Percentiles rank a stretch among this genome's conserved stretches.
Evolutionary conservation across 1,284 basidiomycete genomes (phyloP).

Genomic region (Ganoderma leucocontextum): DNA sequence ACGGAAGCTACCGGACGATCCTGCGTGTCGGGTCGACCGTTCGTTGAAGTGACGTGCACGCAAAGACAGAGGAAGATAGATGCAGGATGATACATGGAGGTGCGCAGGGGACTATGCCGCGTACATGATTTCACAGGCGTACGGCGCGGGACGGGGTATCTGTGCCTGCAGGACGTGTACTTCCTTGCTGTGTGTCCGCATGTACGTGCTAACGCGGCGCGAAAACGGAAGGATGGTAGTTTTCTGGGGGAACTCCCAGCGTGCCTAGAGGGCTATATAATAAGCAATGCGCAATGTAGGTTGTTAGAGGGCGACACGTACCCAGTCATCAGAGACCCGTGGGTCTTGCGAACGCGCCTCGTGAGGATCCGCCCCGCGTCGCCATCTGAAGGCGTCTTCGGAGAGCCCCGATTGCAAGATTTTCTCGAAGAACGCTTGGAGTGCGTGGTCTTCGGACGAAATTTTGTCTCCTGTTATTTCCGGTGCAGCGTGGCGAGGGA

Average conservation of each 20-base stretch:
- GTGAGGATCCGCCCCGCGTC: not conserved
- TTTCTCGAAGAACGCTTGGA: not conserved
- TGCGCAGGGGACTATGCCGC: not conserved
- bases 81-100: not conserved
- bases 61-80: not conserved
- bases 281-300: not conserved
- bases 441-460: not conserved
- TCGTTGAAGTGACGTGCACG: no score
- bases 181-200: not conserved
- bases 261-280: not conserved
- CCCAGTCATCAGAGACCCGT: not conserved
- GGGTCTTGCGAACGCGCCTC: not conserved
- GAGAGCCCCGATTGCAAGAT: not conserved
- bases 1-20: not conserved
- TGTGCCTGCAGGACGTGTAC: not conserved
- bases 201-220: not conserved
- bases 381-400: not conserved
- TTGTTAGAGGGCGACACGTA: not conserved
- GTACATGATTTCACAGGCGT: not conserved
- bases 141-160: not conserved
- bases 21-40: no score
- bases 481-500: not conserved
- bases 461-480: not conserved
- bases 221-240: not conserved
- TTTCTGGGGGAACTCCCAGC: not conserved